Base-by-base conservation (phyloP, 441 rosid species). In the Eutrema salsugineum region DNA sequence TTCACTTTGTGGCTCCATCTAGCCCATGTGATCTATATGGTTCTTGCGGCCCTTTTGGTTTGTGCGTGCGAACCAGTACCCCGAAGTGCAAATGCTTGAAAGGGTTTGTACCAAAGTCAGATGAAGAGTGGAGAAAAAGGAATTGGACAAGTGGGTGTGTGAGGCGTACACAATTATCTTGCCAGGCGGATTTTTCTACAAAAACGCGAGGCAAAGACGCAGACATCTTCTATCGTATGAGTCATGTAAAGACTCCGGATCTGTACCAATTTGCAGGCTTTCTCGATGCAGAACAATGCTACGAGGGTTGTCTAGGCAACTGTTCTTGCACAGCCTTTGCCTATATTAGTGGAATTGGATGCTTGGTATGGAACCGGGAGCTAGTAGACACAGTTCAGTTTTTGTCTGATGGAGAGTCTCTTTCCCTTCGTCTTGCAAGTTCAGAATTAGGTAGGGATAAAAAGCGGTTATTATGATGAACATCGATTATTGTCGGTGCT, bases 241-340 rank as follows among this genome's bases (percentile, higher is more conserved):
- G 17, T 4, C 39, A 17, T 11, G 50, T 74, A 64, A 81, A 82
- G 73, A 72, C 83, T 68, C 91, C 91, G 7, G 88, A 71, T 49
- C 67, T 58, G 15, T 72, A 80, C 3, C 67, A 65, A 8, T 71
- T 69, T 20, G 44, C 62, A 30, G n/a, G 54, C 20, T 20, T 8
- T 9, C 78, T 72, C 36, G 57, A 68, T 59, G 54, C 70, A 19
- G 70, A 72, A 39, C 65, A 69, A 42, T 83, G 94, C 62, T 39
- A 2, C 48, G 11, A 50, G 2, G 22, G 32, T 27, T 86, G 90
- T 69, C 65, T 74, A 75, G 50, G 51, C 5, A 87, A 83, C 71
- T 85, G 94, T 75, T 82, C 88, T 12, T 88, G 87, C 57, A 51
- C 79, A 32, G 88, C 88, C n/a, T 86, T 78, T 70, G 83, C 87